phyloP scores from a whole-genome alignment of 2,329 filamentous ascomycete species.

The Exophiala viscosa region DNA sequence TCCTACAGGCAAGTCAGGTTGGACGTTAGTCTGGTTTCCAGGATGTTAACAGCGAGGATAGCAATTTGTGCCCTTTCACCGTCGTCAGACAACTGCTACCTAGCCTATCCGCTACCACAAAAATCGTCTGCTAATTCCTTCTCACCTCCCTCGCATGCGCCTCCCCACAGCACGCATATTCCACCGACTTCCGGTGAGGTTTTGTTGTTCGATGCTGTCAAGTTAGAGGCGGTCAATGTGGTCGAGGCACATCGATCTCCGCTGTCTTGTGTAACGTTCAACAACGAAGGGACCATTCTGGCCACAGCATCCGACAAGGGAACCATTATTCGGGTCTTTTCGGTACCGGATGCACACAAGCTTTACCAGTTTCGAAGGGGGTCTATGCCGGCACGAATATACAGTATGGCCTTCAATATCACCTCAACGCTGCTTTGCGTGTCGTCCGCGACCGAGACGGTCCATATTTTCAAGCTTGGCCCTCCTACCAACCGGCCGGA shows the following conservation, averaged over 20 bases:
- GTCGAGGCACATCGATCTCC: constrained; percentile 93
- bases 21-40: background rate
- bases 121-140: constrained; percentile 53
- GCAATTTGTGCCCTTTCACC: constrained; percentile 91
- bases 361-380: constrained; percentile 94
- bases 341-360: constrained; percentile 84
- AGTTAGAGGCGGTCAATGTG: constrained; percentile 88
- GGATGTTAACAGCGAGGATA: constrained; percentile 27
- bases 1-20: constrained; percentile 57
- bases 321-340: constrained; percentile 95
- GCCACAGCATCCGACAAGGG: constrained; percentile 96
- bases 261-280: constrained; percentile 83
- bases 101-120: constrained; percentile 84
- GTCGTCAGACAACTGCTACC: constrained; percentile 91
- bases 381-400: constrained; percentile 92
- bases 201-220: constrained; percentile 83
- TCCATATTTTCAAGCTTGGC: constrained; percentile 87
- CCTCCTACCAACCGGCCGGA: constrained; percentile 24
- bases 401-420: constrained; percentile 98
- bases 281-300: constrained; percentile 84
- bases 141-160: constrained; percentile 72
- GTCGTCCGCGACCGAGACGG: constrained; percentile 91
- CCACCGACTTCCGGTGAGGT: constrained; percentile 87
- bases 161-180: constrained; percentile 72
- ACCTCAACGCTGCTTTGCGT: constrained; percentile 90